Evolutionary conservation across 768 basidiomycete species (phyloP).

Genomic region (Xanthoconium stramineum): DNA sequence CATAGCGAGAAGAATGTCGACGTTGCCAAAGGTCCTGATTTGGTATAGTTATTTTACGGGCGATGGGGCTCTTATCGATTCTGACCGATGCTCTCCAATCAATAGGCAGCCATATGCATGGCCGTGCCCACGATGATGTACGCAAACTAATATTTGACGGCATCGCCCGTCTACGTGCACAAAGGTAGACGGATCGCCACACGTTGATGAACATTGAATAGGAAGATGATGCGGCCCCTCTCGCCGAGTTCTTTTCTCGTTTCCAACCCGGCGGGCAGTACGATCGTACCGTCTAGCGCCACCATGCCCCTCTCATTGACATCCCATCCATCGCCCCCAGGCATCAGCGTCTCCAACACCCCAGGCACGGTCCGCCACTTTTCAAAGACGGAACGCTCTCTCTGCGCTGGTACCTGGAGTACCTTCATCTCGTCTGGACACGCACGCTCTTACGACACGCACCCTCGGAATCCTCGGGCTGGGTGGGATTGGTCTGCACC

Average conservation of each 20-base stretch:
- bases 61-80: too few relatives aligned
- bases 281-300: too few relatives aligned
- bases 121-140: conserved; percentile 76
- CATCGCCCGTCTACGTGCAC: conserved; percentile 63
- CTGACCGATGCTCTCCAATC: neutral
- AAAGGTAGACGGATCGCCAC: neutral
- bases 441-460: conserved; percentile 64
- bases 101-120: conserved; percentile 59
- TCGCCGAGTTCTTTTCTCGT: conserved; percentile 44
- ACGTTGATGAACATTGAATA: neutral
- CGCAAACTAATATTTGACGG: conserved; percentile 55
- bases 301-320: too few relatives aligned
- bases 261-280: conserved; percentile 45
- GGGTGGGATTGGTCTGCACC: conserved; percentile 70
- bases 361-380: conserved; percentile 85
- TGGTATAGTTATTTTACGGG: conserved; percentile 15
- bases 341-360: conserved; percentile 79
- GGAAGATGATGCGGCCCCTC: conserved; percentile 41
- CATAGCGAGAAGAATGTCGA: neutral
- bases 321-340: conserved; percentile 1
- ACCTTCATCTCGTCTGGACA: conserved; percentile 40
- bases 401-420: conserved; percentile 61
- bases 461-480: conserved; percentile 74
- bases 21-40: conserved; percentile 27
- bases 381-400: conserved; percentile 54